Evolutionary conservation across 257 asterid genomes (phyloP).

Genomic region (Salvia miltiorrhiza): DNA sequence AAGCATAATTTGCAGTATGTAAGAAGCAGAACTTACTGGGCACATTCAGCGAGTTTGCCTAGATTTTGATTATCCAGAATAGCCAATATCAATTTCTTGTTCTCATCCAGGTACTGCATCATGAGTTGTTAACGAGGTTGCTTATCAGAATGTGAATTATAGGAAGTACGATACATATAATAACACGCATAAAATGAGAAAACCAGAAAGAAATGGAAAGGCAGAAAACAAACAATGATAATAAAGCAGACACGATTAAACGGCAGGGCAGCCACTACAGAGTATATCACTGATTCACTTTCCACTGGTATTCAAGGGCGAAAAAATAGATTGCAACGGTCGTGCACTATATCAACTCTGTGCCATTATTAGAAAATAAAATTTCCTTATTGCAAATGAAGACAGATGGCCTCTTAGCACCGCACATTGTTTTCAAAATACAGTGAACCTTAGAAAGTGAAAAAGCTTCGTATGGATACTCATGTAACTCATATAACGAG

Average conservation of each 20-base stretch:
- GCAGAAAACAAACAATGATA: background rate
- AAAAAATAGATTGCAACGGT: background rate
- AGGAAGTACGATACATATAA: background rate
- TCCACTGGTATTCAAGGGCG: background rate
- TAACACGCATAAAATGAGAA: background rate
- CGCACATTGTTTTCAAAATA: background rate
- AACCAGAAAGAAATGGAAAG: background rate
- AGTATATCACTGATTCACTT: background rate
- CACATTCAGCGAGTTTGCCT: constrained; percentile 95
- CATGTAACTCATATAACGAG: background rate
- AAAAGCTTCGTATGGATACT: background rate
- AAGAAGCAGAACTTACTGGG: constrained; percentile 61
- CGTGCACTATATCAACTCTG: too few relatives aligned
- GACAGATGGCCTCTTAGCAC: background rate
- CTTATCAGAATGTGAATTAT: constrained; percentile 2
- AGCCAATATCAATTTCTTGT: constrained; percentile 89
- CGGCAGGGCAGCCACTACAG: background rate
- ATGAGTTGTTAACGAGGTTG: constrained; percentile 14
- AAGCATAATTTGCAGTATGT: background rate
- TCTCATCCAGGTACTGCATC: constrained; percentile 92
- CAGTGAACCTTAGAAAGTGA: background rate
- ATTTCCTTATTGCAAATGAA: background rate
- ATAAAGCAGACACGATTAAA: constrained; percentile 2
- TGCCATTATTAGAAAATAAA: background rate
- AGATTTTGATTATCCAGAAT: constrained; percentile 91